Evolutionary conservation across 768 basidiomycete genomes (phyloP).

Genomic region (Sarcomyxa edulis): DNA sequence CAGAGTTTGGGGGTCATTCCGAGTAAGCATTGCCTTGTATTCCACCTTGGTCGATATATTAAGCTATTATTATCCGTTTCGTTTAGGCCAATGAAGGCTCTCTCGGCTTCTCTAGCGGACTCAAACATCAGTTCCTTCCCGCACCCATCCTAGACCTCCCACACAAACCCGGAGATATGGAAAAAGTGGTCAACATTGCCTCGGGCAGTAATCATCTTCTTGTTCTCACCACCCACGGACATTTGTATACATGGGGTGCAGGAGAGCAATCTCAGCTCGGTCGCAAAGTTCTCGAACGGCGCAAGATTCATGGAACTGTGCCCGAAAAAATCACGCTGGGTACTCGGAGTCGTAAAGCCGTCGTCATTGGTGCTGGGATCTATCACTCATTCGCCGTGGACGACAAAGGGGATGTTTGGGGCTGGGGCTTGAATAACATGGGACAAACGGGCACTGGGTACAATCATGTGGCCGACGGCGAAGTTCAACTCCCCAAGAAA

Average conservation of each 20-base stretch:
- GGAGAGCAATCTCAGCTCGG: slow-evolving; percentile 91
- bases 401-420: slow-evolving; percentile 78
- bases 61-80: slow-evolving; percentile 7
- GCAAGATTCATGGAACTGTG: slow-evolving; percentile 83
- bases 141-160: slow-evolving; percentile 52
- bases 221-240: slow-evolving; percentile 83
- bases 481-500: slow-evolving; percentile 59
- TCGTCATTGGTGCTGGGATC: slow-evolving; percentile 72
- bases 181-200: slow-evolving; percentile 70
- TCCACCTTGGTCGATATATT: slow-evolving; percentile 3
- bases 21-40: slow-evolving; percentile 45
- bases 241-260: slow-evolving; percentile 86
- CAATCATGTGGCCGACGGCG: slow-evolving; percentile 35
- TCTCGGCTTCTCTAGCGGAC: slow-evolving; percentile 74
- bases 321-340: slow-evolving; percentile 86
- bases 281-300: slow-evolving; percentile 81
- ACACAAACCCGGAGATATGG: slow-evolving; percentile 57
- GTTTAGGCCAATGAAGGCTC: slow-evolving; percentile 69
- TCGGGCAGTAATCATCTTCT: slow-evolving; percentile 88
- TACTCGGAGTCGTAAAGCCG: slow-evolving; percentile 49
- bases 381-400: slow-evolving; percentile 92
- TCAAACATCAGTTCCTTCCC: slow-evolving; percentile 64
- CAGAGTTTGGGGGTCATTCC: slow-evolving; percentile 85
- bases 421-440: slow-evolving; percentile 94
- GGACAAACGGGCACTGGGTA: slow-evolving; percentile 72